phyloP scores from a whole-genome alignment of 2,329 filamentous ascomycete species.

The Fusarium armeniacum region DNA sequence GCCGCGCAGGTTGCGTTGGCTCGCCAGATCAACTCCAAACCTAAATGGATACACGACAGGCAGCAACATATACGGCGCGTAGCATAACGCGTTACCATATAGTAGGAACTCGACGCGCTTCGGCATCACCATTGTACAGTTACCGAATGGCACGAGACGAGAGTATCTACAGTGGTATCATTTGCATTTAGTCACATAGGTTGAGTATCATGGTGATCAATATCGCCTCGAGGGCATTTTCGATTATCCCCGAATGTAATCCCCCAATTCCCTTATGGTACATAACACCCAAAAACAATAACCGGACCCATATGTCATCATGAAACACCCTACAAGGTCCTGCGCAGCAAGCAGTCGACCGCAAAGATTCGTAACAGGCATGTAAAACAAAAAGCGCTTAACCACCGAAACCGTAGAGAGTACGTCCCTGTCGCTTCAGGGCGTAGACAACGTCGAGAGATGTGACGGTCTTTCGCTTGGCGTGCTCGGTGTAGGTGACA shows the following conservation, averaged over 20 bases:
- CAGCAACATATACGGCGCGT: neutral
- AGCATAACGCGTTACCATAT: neutral
- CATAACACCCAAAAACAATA: conserved; percentile 61
- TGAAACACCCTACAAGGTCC: conserved; percentile 56
- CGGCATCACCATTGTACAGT: neutral
- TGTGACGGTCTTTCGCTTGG: conserved; percentile 85
- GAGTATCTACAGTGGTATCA: neutral
- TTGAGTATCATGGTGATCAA: conserved; percentile 36
- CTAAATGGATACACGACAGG: neutral
- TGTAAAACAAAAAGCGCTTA: conserved; percentile 62
- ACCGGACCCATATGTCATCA: conserved; percentile 60
- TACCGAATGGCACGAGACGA: rapidly evolving
- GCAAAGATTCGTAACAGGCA: conserved; percentile 57
- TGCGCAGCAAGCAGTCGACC: conserved; percentile 37
- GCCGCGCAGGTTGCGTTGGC: neutral
- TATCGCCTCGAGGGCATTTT: conserved; percentile 48
- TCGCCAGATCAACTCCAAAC: neutral
- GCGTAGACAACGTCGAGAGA: conserved; percentile 78
- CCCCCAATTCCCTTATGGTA: conserved; percentile 60
- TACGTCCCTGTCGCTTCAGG: conserved; percentile 78
- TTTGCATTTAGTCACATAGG: neutral
- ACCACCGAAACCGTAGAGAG: conserved; percentile 91
- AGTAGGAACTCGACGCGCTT: neutral
- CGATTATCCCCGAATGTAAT: conserved; percentile 56
- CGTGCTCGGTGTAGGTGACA: conserved; percentile 84